These are phyloP conservation scores for Blastomyces silverae DNA, from an alignment of 2,329 filamentous ascomycete species.

Conservation along the genomic window DNA sequence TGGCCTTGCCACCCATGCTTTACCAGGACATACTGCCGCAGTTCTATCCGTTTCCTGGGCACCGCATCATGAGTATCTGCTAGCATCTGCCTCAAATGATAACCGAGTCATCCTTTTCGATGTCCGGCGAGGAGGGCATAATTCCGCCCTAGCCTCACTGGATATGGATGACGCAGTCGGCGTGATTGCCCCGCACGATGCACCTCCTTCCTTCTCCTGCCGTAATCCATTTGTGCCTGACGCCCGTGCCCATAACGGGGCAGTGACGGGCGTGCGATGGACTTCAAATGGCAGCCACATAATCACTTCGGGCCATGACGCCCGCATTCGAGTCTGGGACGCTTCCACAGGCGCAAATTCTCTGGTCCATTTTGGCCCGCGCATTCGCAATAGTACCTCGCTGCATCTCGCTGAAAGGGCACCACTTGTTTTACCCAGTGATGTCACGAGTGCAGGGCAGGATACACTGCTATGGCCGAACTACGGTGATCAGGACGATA, in stretches of 20 bases:
- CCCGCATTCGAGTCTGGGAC: conserved; percentile 81
- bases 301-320: conserved; percentile 74
- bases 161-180: conserved; percentile 80
- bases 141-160: conserved; percentile 66
- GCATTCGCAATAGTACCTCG: conserved; percentile 61
- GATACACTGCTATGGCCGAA: conserved; percentile 78
- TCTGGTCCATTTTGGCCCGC: conserved; percentile 77
- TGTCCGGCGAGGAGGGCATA: conserved; percentile 61
- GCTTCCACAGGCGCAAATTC: conserved; percentile 74
- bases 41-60: conserved; percentile 73
- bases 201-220: conserved; percentile 24
- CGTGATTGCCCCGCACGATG: conserved; percentile 41
- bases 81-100: conserved; percentile 79
- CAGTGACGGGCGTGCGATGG: conserved; percentile 81
- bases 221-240: conserved; percentile 41
- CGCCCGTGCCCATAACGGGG: conserved; percentile 64
- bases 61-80: conserved; percentile 67
- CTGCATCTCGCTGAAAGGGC: conserved; percentile 54
- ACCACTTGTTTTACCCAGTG: conserved; percentile 58
- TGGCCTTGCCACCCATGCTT: conserved; percentile 64
- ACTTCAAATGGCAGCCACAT: conserved; percentile 70
- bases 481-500: conserved; percentile 58
- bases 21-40: conserved; percentile 61
- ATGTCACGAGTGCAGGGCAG: conserved; percentile 49
- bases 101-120: conserved; percentile 83